A percentile compares a stretch with the other conserved stretches of the same genome.
Evolutionary conservation across 2,329 filamentous ascomycete species (phyloP).

Genomic region (Colletotrichum chrysophilum): DNA sequence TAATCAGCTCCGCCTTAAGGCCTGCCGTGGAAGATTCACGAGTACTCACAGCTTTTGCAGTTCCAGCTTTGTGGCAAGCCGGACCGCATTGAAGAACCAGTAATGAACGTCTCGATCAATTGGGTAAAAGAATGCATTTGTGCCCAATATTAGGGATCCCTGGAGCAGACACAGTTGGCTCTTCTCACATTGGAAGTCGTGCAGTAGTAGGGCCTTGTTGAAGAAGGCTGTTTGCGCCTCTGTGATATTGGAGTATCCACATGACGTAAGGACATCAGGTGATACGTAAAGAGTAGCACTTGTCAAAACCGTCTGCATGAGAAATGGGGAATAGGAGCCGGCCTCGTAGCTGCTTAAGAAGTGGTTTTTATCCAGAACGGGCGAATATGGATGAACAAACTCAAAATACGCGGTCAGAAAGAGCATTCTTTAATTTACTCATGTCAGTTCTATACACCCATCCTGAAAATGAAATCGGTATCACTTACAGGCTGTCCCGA

Average conservation of each 20-base stretch:
- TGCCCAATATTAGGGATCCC: neutral
- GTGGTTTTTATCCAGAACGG: neutral
- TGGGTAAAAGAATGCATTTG: neutral
- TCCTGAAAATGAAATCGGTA: neutral
- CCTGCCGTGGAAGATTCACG: no score
- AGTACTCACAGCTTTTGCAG: neutral
- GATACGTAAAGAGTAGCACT: neutral
- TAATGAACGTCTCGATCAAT: neutral
- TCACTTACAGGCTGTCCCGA: neutral
- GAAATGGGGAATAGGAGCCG: neutral
- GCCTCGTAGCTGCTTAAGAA: neutral
- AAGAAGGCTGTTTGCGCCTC: neutral
- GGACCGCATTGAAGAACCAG: neutral
- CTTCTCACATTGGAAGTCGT: neutral
- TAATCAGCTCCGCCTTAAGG: neutral
- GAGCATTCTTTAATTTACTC: fast-evolving
- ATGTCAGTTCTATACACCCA: neutral
- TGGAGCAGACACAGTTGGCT: neutral
- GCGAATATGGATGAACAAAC: neutral
- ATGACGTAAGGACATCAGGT: neutral
- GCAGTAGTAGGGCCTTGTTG: neutral
- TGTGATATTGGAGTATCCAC: neutral
- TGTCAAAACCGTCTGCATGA: neutral
- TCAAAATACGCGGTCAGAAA: neutral
- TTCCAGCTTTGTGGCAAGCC: neutral